Conservation (phyloP, 306 rosid genomes). For the Amphicarpaea edgeworthii region DNA sequence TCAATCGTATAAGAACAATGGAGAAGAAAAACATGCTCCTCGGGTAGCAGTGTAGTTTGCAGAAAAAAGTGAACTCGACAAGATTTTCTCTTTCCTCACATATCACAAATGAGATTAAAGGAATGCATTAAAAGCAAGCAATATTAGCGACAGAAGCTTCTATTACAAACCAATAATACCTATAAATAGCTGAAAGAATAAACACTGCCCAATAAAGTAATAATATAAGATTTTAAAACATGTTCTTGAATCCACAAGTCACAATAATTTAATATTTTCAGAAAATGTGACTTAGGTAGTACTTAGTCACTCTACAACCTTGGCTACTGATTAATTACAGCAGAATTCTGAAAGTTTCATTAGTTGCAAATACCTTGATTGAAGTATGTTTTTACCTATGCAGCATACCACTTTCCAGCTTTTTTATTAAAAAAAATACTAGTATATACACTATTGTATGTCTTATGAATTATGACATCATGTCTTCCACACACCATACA, state of each 20-base stretch:
- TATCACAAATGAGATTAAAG: background rate
- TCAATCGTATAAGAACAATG: background rate
- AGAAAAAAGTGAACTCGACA: background rate
- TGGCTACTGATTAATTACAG: background rate
- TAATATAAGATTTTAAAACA: background rate
- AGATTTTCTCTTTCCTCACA: constrained; percentile 11
- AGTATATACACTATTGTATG: background rate
- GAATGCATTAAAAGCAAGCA: background rate
- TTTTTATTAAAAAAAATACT: background rate
- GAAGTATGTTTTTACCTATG: background rate
- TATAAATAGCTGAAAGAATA: constrained; percentile 22
- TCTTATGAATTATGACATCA: background rate
- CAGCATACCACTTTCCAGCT: background rate
- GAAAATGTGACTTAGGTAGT: background rate
- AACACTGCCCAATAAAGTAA: constrained; percentile 23
- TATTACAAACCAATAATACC: constrained; percentile 20
- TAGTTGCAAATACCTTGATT: constrained; percentile 17
- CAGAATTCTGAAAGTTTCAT: too few relatives aligned
- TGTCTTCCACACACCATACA: constrained; percentile 1
- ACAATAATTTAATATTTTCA: background rate
- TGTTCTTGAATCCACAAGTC: constrained; percentile 2
- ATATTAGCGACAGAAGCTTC: constrained; percentile 29
- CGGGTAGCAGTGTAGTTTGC: background rate
- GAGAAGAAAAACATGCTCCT: constrained; percentile 4
- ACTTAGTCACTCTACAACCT: constrained; percentile 7